Evolutionary conservation across 768 basidiomycete genomes (phyloP), one percentile per base, ranked within the genome.

Genomic region (Naganishia vishniacii): DNA sequence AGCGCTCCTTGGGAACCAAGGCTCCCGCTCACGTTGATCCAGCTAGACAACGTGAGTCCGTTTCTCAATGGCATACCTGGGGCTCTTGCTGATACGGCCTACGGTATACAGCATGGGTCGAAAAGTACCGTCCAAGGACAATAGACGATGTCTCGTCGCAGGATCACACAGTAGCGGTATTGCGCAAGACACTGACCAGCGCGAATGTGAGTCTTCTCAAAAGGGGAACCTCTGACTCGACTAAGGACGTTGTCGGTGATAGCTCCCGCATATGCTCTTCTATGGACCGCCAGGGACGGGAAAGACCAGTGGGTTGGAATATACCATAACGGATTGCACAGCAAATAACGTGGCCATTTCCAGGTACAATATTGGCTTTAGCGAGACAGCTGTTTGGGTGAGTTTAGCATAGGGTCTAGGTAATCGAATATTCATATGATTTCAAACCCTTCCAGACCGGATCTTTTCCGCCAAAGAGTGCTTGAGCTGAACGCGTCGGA

Each of bases 191-290:
- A 0, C 80, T 99, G 46, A 86, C 85, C 0, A 93, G 90, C 13
- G 87, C 91, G 29, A 99, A 99, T 80, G 94, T 95, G 72, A 62
- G 80, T 65, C 16, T 11, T 28, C 37, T 23, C 34, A n/a, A n/a
- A 37, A 16, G 31, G 42, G 16, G 40, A 37, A 40, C n/a, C n/a
- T n/a, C n/a, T n/a, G n/a, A n/a, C n/a, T n/a, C n/a, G n/a, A n/a
- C n/a, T n/a, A n/a, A n/a, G n/a, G n/a, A n/a, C n/a, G n/a, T n/a
- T n/a, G 16, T 16, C 28, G 23, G 20, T 41, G 18, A 31, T n/a
- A 99, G 95, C 82, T 99, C 58, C 94, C 95, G 5, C 95, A 99
- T 73, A 97, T 98, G 93, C 81, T 99, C 48, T 99, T 99, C 81
- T 99, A 99, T 70, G 95, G 95, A 0, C 95, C 95, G 31, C 95